Conservation (phyloP, 352 stramenopile genomes). For the Pythium rhizo-oryzae region DNA sequence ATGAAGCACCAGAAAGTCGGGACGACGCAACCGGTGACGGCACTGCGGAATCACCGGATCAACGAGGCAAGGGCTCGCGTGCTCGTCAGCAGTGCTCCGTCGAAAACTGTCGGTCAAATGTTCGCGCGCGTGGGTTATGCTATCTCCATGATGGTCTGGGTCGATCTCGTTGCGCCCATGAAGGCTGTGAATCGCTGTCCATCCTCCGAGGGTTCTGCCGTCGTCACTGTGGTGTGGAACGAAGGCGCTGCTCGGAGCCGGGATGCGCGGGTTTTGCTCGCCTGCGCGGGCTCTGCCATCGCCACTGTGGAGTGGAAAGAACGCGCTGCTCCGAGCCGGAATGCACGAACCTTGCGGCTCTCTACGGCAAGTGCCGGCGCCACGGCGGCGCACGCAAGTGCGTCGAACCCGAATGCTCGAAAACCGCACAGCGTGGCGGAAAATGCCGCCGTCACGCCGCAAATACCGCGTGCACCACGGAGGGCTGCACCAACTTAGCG, state of each 20-base stretch:
- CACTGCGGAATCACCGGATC: too few species aligned
- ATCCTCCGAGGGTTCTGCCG: too few species aligned
- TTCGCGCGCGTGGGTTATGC: not conserved
- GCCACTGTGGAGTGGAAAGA: not conserved
- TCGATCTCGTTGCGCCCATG: not conserved
- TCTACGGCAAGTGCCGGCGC: not conserved
- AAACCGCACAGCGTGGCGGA: not conserved
- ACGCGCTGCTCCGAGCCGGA: not conserved
- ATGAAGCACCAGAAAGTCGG: too few species aligned
- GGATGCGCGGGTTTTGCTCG: too few species aligned
- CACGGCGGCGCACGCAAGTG: not conserved
- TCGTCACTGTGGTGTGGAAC: too few species aligned
- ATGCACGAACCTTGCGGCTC: not conserved
- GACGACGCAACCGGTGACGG: too few species aligned
- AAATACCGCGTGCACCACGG: too few species aligned
- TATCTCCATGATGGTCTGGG: not conserved
- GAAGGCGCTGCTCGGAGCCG: too few species aligned
- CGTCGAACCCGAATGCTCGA: not conserved
- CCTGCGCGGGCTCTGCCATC: not conserved
- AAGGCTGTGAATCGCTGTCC: not conserved
- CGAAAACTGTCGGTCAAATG: not conserved
- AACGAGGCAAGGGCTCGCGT: too few species aligned
- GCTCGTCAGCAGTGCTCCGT: too few species aligned
- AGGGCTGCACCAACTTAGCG: too few species aligned
- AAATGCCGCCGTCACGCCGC: not conserved